Base-by-base conservation (phyloP, 2,329 filamentous ascomycete genomes). In the Fusarium humuli region DNA sequence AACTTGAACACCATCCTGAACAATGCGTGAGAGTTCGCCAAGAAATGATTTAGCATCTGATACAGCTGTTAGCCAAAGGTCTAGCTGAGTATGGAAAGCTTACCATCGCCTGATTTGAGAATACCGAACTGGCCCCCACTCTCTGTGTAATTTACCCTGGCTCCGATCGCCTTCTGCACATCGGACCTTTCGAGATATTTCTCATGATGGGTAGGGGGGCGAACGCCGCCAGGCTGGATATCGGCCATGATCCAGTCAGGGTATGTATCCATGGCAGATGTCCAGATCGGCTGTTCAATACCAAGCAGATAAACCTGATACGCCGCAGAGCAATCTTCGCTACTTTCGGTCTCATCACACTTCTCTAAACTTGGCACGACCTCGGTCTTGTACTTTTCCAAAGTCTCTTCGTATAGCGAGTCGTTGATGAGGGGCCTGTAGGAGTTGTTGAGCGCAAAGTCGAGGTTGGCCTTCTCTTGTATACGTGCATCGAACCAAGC, bases 321-420 rank as follows among this genome's bases (percentile, higher is more conserved):
- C 6, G 34, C 34, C 0, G 6, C 16, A 11, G 6, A 37, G 10
- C 34, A 37, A 5, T 37, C 18, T 6, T 37, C 2, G 2, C 18
- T 37, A 11, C 18, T 37, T 7, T 10, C 34, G 4, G 5, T 37
- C 9, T 37, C 34, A 12, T n/a, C 18, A 4, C 18, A n/a, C 3
- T 12, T 37, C 0, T 37, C 5, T 12, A n/a, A 1, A 11, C 34
- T 11, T n/a, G 18, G 34, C 2, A 37, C 6, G 5, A 37, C 6
- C 6, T 11, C 18, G 4, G 6, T 37, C 5, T 11, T 12, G 18
- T 37, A 37, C 1, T n/a, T 11, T n/a, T 2, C 3, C 18, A 37
- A 1, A 0, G n/a, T 18, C 10, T 7, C 34, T 11, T n/a, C 0
- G 34, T 37, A 7, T 0, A 37, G 6, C 11, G 34, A n/a, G 9